These are phyloP conservation scores for Poterioochromonas sp. DNA, from an alignment of 352 stramenopile species.

Conservation along the genomic window DNA sequence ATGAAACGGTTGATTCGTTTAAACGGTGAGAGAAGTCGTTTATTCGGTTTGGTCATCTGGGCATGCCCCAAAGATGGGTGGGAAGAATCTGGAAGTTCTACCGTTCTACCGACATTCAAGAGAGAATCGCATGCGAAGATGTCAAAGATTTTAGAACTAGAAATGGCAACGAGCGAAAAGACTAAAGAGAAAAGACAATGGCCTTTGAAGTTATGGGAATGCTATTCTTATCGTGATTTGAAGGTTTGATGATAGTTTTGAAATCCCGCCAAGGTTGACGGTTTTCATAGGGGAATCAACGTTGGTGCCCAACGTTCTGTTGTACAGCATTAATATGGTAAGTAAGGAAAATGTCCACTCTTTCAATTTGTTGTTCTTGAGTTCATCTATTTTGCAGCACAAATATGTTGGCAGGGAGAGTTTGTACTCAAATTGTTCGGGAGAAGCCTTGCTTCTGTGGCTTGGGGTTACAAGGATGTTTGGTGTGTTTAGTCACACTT, in stretches of 20 bases:
- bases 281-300: background rate
- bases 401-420: background rate
- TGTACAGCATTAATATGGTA: background rate
- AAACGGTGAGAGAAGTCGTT: too few relatives aligned
- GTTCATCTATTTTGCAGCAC: background rate
- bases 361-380: background rate
- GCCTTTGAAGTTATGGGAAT: background rate
- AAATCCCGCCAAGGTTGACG: background rate
- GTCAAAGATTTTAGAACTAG: too few relatives aligned
- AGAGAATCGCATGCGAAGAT: too few relatives aligned
- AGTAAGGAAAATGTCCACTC: too few relatives aligned
- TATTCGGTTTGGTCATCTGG: too few relatives aligned
- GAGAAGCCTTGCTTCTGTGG: background rate
- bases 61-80: too few relatives aligned
- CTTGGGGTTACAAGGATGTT: background rate
- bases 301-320: background rate
- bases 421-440: background rate
- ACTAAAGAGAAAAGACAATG: conserved; percentile 3
- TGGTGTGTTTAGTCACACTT: background rate
- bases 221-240: background rate
- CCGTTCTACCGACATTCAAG: too few relatives aligned
- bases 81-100: too few relatives aligned
- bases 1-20: too few relatives aligned
- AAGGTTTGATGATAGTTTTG: background rate
- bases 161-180: too few relatives aligned